Conservation (phyloP, 768 basidiomycete genomes). For the Pulveroboletus ravenelii region DNA sequence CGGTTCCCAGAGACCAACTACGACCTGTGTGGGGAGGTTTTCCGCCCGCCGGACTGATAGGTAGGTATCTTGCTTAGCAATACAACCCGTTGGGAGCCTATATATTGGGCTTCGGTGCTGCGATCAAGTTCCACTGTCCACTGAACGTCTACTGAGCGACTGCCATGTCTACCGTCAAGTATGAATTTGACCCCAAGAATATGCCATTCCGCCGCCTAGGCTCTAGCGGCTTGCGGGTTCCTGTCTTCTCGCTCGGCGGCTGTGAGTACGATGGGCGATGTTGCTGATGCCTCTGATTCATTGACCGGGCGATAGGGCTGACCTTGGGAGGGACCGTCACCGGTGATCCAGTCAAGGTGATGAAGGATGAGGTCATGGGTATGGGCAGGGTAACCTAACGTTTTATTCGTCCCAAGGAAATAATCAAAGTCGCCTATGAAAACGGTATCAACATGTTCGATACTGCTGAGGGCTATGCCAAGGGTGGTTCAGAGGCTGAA, state of each 20-base stretch:
- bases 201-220: slow-evolving; percentile 43
- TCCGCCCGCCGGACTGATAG: slow-evolving; percentile 4
- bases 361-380: neutral
- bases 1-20: neutral
- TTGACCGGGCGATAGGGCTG: slow-evolving; percentile 30
- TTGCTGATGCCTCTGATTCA: neutral
- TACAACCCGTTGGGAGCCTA: slow-evolving; percentile 1
- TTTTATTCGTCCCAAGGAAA: slow-evolving; percentile 32
- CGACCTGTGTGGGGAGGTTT: neutral
- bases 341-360: slow-evolving; percentile 51
- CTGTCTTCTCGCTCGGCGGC: slow-evolving; percentile 49
- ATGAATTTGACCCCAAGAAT: slow-evolving; percentile 36
- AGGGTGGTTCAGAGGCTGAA: slow-evolving; percentile 49
- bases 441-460: slow-evolving; percentile 50
- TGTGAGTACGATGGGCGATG: slow-evolving; percentile 27
- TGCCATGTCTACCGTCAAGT: slow-evolving; percentile 23
- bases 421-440: slow-evolving; percentile 52
- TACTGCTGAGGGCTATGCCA: slow-evolving; percentile 41
- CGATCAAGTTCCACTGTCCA: neutral
- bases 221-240: slow-evolving; percentile 44
- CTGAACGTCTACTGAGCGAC: neutral
- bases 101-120: no score
- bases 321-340: slow-evolving; percentile 44
- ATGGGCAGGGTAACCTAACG: neutral
- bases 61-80: slow-evolving; percentile 11